Evolutionary conservation across 768 basidiomycete species (phyloP), one percentile per base, ranked within the genome.

Genomic region (Heimioporus sp.): DNA sequence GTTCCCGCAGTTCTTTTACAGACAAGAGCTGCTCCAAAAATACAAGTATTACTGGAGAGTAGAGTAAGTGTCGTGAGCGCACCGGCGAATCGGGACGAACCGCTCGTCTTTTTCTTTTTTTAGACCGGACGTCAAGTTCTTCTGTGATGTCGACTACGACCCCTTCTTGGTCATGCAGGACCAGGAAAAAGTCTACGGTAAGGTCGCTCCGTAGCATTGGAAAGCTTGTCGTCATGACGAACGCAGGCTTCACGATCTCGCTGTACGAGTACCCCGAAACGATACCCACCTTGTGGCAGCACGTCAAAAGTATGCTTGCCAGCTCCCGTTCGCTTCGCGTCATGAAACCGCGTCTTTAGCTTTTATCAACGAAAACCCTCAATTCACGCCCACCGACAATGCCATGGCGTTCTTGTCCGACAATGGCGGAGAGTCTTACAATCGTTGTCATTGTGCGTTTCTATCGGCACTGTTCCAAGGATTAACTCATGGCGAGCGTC

Each of bases 11-110:
- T 90, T 87, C 74, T 95, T 96, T 73, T 95, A 82, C 73, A 76
- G 79, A 39, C 92, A 95, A 55, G 81, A 86, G 51, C 71, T 95
- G 10, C 72, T 95, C 42, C 77, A 85, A 56, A 74, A 81, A 30
- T 93, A 86, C 68, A 81, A 83, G 40, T 95, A 91, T 69, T 94
- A 95, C 69, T 95, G 91, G 92, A 85, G 92, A 57, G 82, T 95
- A 28, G 91, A 93, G 86, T 90, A 62, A 66, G 87, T 71, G 8
- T 36, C 5, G n/a, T 15, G 19, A n/a, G n/a, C 36, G 43, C 24
- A 28, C 17, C 12, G 30, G 46, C 32, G 31, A 24, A 12, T n/a
- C 38, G 37, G 34, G 24, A 41, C 49, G 63, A 28, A 28, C 24
- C 24, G 53, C 32, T 43, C 60, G 35, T 48, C 46, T 17, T 45